Percentiles rank a stretch among this genome's conserved stretches.
These are phyloP conservation scores for Phytophthora nicotianae DNA, from an alignment of 352 stramenopile genomes.

Conservation along the genomic window DNA sequence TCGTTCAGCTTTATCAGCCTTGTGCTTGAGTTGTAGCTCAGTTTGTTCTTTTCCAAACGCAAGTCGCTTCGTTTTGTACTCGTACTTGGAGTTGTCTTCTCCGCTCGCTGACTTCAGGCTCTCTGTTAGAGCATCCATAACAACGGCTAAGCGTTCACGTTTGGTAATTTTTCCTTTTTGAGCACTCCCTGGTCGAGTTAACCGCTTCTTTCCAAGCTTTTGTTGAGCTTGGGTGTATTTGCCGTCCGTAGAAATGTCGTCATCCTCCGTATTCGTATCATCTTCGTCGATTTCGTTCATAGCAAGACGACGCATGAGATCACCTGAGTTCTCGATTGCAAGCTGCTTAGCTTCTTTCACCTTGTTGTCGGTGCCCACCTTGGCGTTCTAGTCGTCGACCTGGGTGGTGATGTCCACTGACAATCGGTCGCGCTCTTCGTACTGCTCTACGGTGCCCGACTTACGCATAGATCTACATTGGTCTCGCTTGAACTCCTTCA, in stretches of 20 bases:
- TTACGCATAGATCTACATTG: neutral
- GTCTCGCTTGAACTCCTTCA: neutral
- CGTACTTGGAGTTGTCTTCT: neutral
- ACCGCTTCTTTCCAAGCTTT: too few species aligned
- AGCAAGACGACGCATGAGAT: neutral
- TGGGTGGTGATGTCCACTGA: neutral
- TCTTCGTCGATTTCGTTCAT: neutral
- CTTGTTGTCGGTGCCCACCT: neutral
- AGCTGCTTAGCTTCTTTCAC: neutral
- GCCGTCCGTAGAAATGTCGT: too few species aligned
- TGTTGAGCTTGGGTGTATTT: too few species aligned
- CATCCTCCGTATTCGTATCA: neutral
- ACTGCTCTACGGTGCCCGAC: neutral
- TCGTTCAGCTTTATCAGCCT: neutral
- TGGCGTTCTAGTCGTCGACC: neutral
- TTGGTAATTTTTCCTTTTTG: neutral
- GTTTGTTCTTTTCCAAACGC: neutral
- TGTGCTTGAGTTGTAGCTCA: neutral
- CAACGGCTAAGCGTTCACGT: neutral
- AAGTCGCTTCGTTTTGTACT: neutral
- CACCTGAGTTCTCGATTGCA: neutral
- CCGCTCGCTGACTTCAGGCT: neutral
- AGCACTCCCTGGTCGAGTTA: neutral
- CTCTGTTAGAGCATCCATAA: too few species aligned
- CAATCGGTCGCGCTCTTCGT: neutral